Evolutionary conservation across 140 eudicot species (phyloP).

Genomic region (Anethum foeniculum): DNA sequence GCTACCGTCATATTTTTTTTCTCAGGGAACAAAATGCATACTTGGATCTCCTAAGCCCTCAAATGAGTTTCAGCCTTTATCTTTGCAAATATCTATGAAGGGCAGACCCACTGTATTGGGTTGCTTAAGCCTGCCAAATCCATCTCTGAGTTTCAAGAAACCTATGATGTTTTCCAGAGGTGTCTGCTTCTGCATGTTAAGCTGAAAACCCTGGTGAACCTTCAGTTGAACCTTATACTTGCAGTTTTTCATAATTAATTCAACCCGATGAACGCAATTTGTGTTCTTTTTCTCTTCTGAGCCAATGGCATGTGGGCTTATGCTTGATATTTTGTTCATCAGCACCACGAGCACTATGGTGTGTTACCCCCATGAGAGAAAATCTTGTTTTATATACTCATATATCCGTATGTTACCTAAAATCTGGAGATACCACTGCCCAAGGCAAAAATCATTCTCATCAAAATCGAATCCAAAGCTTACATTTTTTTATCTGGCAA

Average conservation of each 20-base stretch:
- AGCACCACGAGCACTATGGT: not conserved
- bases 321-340: not conserved
- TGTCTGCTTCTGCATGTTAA: slow-evolving; percentile 53
- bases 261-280: not conserved
- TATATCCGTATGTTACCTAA: not conserved
- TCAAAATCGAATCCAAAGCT: not conserved
- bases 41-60: slow-evolving; percentile 60
- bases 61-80: slow-evolving; percentile 34
- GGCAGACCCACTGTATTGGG: slow-evolving; percentile 24
- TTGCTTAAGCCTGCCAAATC: slow-evolving; percentile 41
- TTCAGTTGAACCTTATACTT: slow-evolving; percentile 18
- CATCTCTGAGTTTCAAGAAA: slow-evolving; percentile 35
- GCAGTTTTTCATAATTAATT: not conserved
- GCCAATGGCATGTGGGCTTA: not conserved
- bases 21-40: slow-evolving; percentile 72
- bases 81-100: slow-evolving; percentile 27
- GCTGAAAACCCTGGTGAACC: slow-evolving; percentile 43
- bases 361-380: not conserved
- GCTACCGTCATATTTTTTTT: slow-evolving; percentile 26
- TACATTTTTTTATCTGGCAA: not conserved
- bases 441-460: not conserved
- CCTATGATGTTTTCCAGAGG: slow-evolving; percentile 34
- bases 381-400: not conserved
- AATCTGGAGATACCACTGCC: not conserved
- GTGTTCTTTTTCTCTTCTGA: not conserved